phyloP scores from a whole-genome alignment of 305 asterid species.

The Salvia sclarea region DNA sequence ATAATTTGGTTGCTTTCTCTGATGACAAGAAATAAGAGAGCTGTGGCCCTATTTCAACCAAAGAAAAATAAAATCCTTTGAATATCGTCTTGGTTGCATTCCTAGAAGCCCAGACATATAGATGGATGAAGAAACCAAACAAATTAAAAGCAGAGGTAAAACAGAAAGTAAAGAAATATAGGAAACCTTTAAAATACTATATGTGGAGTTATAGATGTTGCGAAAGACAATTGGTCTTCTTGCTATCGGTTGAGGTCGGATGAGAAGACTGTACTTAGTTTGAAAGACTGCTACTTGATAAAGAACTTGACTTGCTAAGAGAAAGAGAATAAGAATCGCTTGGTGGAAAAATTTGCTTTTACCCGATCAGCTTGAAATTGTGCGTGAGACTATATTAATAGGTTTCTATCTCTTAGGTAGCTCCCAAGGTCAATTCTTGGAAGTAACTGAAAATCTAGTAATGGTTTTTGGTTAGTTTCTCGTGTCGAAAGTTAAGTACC shows the following conservation, averaged over 20 bases:
- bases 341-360: background rate
- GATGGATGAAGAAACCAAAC: background rate
- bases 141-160: background rate
- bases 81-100: background rate
- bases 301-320: background rate
- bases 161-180: background rate
- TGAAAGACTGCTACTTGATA: background rate
- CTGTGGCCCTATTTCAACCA: background rate
- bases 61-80: slow-evolving; percentile 1
- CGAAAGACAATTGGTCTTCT: background rate
- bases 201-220: background rate
- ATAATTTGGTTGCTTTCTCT: slow-evolving; percentile 3
- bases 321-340: background rate
- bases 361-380: background rate
- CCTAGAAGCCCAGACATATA: background rate
- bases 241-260: background rate
- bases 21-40: background rate
- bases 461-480: background rate
- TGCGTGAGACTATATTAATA: background rate
- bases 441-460: background rate
- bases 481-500: background rate
- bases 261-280: background rate
- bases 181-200: background rate
- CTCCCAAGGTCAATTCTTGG: background rate
- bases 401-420: background rate